These are phyloP conservation scores for Mytilinidion resinicola DNA, from an alignment of 495 filamentous ascomycete species.

Conservation along the genomic window DNA sequence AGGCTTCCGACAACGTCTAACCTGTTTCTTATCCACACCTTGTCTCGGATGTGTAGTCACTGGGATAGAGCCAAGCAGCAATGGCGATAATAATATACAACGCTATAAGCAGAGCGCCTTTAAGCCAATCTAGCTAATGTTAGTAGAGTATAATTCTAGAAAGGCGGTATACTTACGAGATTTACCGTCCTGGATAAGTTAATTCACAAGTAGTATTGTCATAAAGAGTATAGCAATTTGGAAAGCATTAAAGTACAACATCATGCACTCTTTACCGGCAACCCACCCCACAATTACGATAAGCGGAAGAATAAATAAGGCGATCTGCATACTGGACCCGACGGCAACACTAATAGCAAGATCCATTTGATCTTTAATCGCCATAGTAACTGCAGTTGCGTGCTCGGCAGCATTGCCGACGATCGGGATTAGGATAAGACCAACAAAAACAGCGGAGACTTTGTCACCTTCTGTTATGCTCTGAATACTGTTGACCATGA, in stretches of 20 bases:
- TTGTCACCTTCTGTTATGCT: slow-evolving; percentile 47
- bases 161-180: slow-evolving; percentile 20
- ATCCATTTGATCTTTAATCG: slow-evolving; percentile 95
- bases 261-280: slow-evolving; percentile 68
- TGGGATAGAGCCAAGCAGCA: slow-evolving; percentile 36
- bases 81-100: slow-evolving; percentile 38
- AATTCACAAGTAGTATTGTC: slow-evolving; percentile 81
- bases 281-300: slow-evolving; percentile 91
- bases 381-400: slow-evolving; percentile 88
- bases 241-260: slow-evolving; percentile 83
- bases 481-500: slow-evolving; percentile 75
- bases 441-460: slow-evolving; percentile 90
- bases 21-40: no score
- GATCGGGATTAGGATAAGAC: slow-evolving; percentile 90
- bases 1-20: no score
- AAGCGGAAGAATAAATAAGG: slow-evolving; percentile 82
- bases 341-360: slow-evolving; percentile 94
- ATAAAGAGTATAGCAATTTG: slow-evolving; percentile 92
- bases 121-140: slow-evolving; percentile 33
- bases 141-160: neutral
- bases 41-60: neutral
- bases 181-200: slow-evolving; percentile 87
- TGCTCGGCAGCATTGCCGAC: slow-evolving; percentile 98
- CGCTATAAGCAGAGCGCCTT: slow-evolving; percentile 34
- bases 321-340: slow-evolving; percentile 91